A percentile compares a stretch with the other conserved stretches of the same genome.
These are phyloP conservation scores for Talaromyces adpressus DNA, from an alignment of 495 filamentous ascomycete genomes.

Conservation along the genomic window DNA sequence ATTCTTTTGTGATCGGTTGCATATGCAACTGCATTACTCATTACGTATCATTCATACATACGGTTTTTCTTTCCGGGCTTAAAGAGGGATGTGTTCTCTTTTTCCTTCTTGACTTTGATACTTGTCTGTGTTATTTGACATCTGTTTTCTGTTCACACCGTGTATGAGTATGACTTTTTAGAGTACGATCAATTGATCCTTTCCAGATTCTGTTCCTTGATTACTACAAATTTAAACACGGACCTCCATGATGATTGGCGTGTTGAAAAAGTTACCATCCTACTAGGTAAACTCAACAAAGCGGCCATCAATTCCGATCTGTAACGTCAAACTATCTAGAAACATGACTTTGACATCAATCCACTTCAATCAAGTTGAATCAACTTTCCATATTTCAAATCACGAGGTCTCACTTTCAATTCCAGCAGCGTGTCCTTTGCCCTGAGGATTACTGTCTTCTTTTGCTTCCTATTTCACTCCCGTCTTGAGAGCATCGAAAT, in stretches of 20 bases:
- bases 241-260: too few species aligned
- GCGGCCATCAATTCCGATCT: too few species aligned
- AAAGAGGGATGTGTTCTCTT: background rate
- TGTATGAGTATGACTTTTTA: conserved; percentile 7
- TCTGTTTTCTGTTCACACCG: conserved; percentile 9
- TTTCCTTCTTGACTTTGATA: background rate
- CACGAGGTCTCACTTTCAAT: too few species aligned
- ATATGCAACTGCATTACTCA: background rate
- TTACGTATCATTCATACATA: background rate
- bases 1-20: background rate
- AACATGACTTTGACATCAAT: too few species aligned
- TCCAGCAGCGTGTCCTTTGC: background rate
- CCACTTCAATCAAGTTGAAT: too few species aligned
- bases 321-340: too few species aligned
- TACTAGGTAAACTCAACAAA: background rate
- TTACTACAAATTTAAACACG: too few species aligned
- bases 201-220: background rate
- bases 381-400: too few species aligned
- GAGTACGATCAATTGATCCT: background rate
- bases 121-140: conserved; percentile 9
- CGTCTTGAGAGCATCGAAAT: too few species aligned
- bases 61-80: background rate
- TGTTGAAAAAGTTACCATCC: background rate
- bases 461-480: background rate
- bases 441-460: background rate